phyloP scores from a whole-genome alignment of 148 eudicot genomes.

The Camellia japonica region DNA sequence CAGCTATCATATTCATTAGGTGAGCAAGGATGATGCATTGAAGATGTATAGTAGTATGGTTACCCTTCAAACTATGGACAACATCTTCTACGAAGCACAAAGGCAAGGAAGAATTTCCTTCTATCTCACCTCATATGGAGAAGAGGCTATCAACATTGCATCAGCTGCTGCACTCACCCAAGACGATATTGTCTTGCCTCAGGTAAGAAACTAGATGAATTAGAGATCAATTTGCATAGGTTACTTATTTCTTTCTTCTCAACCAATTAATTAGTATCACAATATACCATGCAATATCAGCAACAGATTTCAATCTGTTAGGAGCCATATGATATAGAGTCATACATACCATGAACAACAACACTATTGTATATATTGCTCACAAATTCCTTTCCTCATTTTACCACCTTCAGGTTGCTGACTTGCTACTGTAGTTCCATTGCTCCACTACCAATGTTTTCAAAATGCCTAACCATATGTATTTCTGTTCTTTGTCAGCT shows the following conservation, averaged over 20 bases:
- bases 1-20: constrained; percentile 23
- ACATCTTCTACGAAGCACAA: constrained; percentile 74
- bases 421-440: too few relatives aligned
- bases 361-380: too few relatives aligned
- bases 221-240: too few relatives aligned
- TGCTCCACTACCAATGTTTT: too few relatives aligned
- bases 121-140: constrained; percentile 69
- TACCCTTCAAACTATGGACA: constrained; percentile 89
- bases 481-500: too few relatives aligned
- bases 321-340: too few relatives aligned
- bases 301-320: too few relatives aligned
- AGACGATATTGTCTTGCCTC: constrained; percentile 73
- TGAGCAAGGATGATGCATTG: constrained; percentile 56
- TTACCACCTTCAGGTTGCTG: too few relatives aligned
- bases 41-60: constrained; percentile 78
- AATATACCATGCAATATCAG: too few relatives aligned
- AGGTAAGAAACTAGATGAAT: constrained; percentile 35
- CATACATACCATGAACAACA: too few relatives aligned
- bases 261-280: not conserved
- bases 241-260: not conserved
- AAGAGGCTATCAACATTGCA: constrained; percentile 86
- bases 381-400: too few relatives aligned
- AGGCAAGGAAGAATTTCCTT: constrained; percentile 95
- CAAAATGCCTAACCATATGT: too few relatives aligned
- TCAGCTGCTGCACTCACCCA: constrained; percentile 80